Base-by-base conservation (phyloP, 139 green algal species). In the Chlorella sp. region DNA sequence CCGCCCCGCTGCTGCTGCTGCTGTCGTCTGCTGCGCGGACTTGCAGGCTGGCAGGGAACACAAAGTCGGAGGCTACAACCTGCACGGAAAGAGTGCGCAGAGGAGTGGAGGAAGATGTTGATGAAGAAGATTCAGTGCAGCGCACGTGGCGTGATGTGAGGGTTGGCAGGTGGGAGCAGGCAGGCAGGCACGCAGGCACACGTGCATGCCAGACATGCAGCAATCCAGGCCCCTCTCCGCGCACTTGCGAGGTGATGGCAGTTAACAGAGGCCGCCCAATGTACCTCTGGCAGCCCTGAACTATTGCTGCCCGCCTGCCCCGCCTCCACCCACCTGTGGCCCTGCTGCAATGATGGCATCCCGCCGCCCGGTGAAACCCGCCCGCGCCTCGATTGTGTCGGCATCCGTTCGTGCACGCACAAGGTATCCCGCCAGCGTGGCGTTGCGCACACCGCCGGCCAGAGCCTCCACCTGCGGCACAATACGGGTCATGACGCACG, bases 31-130 rank as follows among this genome's bases (percentile, higher is more conserved):
- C 41, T 1, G 71, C 71, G 20, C 15, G 15, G 9, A 25, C 71
- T 63, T 23, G 65, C 38, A 44, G 36, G 51, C 18, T 62, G n/a
- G n/a, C 28, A 0, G 70, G 76, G 36, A 73, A 15, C 20, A 82
- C 13, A n/a, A 78, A 90, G 80, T 89, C 85, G 39, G 84, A 82
- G 32, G 79, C 74, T 11, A 90, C 38, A 32, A 90, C 68, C 56
- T 90, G 82, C 11, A 16, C 26, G 28, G 47, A 17, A 16, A 51
- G 44, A 51, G 9, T 6, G 9, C 44, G 44, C 7, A 51, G 7
- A 51, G 9, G 44, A 51, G 44, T 51, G 6, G 44, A n/a, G n/a
- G n/a, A n/a, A n/a, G n/a, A n/a, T n/a, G n/a, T n/a, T n/a, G n/a
- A n/a, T n/a, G n/a, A n/a, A n/a, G n/a, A n/a, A n/a, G n/a, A n/a